phyloP scores from a whole-genome alignment of 2,329 filamentous ascomycete genomes.

The Achaetomium macrosporum region DNA sequence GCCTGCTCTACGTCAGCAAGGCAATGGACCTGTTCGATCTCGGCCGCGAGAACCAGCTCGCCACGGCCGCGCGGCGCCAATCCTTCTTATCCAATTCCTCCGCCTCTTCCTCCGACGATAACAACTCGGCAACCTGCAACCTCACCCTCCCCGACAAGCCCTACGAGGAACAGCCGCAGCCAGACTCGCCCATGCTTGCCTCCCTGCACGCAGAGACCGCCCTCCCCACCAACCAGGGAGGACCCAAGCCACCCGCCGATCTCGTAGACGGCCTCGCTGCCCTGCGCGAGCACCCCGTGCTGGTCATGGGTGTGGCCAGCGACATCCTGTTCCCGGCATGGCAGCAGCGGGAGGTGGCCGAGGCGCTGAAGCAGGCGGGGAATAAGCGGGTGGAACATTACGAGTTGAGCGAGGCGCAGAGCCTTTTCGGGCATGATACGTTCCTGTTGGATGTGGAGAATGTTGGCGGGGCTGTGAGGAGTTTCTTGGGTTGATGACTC shows the following conservation, averaged over 20 bases:
- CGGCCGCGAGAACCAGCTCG: slow-evolving; percentile 62
- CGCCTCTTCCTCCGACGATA: background rate
- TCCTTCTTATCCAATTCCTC: slow-evolving; percentile 32
- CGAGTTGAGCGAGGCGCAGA: slow-evolving; percentile 90
- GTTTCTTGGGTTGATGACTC: slow-evolving; percentile 70
- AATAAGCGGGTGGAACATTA: slow-evolving; percentile 80
- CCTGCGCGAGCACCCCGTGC: slow-evolving; percentile 68
- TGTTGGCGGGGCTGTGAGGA: slow-evolving; percentile 75
- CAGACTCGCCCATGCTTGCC: slow-evolving; percentile 32
- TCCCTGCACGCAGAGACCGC: slow-evolving; percentile 22
- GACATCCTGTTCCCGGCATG: slow-evolving; percentile 97
- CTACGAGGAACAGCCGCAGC: slow-evolving; percentile 79
- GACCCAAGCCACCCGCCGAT: slow-evolving; percentile 60
- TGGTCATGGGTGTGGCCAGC: slow-evolving; percentile 90
- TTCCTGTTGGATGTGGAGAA: slow-evolving; percentile 90
- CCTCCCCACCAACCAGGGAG: background rate
- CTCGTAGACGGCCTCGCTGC: slow-evolving; percentile 68
- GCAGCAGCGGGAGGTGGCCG: slow-evolving; percentile 93
- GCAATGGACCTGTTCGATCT: slow-evolving; percentile 98
- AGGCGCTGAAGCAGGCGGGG: slow-evolving; percentile 69
- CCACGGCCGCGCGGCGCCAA: slow-evolving; percentile 55
- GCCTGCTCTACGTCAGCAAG: slow-evolving; percentile 91
- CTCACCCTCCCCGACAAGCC: slow-evolving; percentile 76
- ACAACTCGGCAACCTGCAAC: slow-evolving; percentile 55
- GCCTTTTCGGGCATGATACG: slow-evolving; percentile 92